These are phyloP conservation scores for Colletotrichum eleusines DNA, from an alignment of 2,329 filamentous ascomycete genomes.

Conservation along the genomic window DNA sequence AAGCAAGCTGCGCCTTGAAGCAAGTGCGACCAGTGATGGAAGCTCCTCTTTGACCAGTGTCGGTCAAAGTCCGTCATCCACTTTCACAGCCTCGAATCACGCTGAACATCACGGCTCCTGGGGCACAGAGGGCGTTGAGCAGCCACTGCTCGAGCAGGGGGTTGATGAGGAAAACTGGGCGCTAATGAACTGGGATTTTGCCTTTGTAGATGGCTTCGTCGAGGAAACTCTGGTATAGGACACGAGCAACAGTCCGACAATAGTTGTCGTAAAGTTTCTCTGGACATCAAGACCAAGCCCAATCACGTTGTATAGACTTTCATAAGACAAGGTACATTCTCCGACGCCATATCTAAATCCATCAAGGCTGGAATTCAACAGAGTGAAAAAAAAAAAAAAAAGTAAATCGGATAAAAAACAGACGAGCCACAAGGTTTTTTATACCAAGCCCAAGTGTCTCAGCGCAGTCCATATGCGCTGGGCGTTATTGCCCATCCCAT, in stretches of 20 bases:
- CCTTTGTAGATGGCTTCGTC: conserved; percentile 27
- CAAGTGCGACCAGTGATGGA: too few relatives aligned
- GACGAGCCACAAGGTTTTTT: accelerated
- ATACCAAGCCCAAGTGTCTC: conserved; percentile 35
- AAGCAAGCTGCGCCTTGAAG: too few relatives aligned
- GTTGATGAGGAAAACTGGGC: conserved; percentile 14
- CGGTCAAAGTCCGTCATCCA: not conserved
- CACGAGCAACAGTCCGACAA: too few relatives aligned
- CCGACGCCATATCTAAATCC: too few relatives aligned
- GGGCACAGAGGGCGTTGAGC: conserved; percentile 44
- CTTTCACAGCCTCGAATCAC: not conserved
- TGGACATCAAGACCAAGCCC: not conserved
- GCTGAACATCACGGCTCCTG: not conserved
- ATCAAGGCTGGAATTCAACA: not conserved
- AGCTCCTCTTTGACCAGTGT: too few relatives aligned
- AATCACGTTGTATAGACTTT: not conserved
- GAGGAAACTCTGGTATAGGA: not conserved
- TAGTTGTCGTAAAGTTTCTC: not conserved
- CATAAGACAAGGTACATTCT: not conserved
- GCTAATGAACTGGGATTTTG: conserved; percentile 19
- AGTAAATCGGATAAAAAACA: too few relatives aligned
- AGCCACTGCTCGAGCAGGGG: not conserved
- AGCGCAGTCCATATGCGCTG: conserved; percentile 35
- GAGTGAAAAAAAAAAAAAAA: too few relatives aligned
- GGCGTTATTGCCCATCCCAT: conserved; percentile 29